Evolutionary conservation across 805 yeast genomes (phyloP), one percentile per base, ranked within the genome.

Genomic region (Zygotorulaspora chibaensis): DNA sequence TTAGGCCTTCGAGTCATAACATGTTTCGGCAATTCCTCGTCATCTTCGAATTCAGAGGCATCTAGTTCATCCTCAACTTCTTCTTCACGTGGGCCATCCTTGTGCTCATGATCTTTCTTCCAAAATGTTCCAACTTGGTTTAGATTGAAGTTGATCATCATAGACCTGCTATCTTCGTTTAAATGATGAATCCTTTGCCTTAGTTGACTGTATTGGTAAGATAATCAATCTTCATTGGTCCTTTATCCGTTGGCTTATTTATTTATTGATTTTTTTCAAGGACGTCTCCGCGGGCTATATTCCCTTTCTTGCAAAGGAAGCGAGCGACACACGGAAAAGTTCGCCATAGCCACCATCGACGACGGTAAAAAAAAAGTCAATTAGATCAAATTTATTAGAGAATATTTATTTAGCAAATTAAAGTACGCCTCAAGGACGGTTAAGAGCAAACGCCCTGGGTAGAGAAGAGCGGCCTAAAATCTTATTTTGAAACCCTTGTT

Each of bases 1-100:
- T 79, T 80, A 11, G 93, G 93, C 61, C 81, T 77, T 62, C 81
- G 77, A 33, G 74, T 72, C 61, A 76, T 79, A 38, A 68, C 71
- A 48, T 71, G 72, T 30, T 63, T 67, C 8, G 64, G 58, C 13
- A 55, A 67, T 35, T 57, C 59, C 50, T 62, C 76, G 43, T 68
- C 77, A n/a, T 62, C 67, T 46, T 64, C 68, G 42, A 62, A 63
- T 44, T 62, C 68, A 13, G 66, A 61, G 3, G 67, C 67, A 51
- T 64, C 68, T 9, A 56, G 44, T 20, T 62, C 67, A 33, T 33
- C 36, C 20, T 33, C 20, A n/a, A 61, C 64, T 36, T 60, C 65
- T 35, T 58, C 62, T 13, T 58, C 58, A 17, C 53, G 56, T 12
- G 42, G 46, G n/a, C 37, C 35, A 23, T 43, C 44, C 28, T 44